Percentiles rank a stretch among this genome's conserved stretches.
Evolutionary conservation across 225 moss, liverwort and hornwort species (phyloP).

Genomic region (Thuidium tamariscinum): DNA sequence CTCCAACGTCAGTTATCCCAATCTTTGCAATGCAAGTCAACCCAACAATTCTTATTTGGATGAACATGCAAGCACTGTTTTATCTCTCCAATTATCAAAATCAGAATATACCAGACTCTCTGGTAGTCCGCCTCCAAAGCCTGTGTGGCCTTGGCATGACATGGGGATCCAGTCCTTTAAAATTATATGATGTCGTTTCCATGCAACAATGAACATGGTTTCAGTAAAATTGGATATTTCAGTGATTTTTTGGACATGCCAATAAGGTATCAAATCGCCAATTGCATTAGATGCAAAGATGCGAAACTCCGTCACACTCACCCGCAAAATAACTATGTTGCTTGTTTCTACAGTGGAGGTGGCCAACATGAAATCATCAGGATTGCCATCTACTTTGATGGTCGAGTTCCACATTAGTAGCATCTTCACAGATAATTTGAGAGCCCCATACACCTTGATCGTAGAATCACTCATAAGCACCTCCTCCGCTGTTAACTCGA

Average conservation of each 20-base stretch:
- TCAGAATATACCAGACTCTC: background rate
- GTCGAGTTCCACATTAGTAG: slow-evolving; percentile 75
- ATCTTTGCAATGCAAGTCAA: background rate
- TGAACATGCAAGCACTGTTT: background rate
- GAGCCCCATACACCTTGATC: slow-evolving; percentile 86
- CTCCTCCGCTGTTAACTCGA: slow-evolving; percentile 86
- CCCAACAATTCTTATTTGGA: background rate
- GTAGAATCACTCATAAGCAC: slow-evolving; percentile 62
- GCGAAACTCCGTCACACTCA: slow-evolving; percentile 6
- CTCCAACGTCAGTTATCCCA: background rate
- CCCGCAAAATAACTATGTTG: slow-evolving; percentile 72
- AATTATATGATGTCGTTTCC: background rate
- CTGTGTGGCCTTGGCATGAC: background rate
- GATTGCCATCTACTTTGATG: slow-evolving; percentile 64
- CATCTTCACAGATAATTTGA: slow-evolving; percentile 82
- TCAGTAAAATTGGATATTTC: background rate
- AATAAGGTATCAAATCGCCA: background rate
- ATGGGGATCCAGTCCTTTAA: background rate
- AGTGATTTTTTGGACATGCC: background rate
- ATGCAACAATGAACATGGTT: background rate
- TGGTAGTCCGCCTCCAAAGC: background rate
- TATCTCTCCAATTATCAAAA: background rate
- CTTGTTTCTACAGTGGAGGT: slow-evolving; percentile 82
- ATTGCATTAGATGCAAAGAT: background rate
- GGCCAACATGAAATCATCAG: slow-evolving; percentile 66